phyloP scores from a whole-genome alignment of 1,284 basidiomycete genomes.

The Boletellus sp. region DNA sequence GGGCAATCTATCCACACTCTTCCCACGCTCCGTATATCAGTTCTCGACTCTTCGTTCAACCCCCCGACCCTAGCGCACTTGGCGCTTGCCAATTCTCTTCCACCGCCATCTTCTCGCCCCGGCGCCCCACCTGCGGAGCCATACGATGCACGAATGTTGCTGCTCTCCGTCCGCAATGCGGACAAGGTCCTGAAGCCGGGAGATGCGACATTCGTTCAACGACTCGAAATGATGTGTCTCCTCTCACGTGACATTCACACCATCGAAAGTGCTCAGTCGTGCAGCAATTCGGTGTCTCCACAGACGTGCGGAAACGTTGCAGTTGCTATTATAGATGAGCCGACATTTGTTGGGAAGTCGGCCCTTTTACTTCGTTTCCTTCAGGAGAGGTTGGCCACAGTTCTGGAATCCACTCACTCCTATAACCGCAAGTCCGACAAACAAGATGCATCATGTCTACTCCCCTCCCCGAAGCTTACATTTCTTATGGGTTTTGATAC shows the following conservation, averaged over 20 bases:
- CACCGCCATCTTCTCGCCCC: conserved; percentile 23
- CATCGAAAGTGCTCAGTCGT: conserved; percentile 1
- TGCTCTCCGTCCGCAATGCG: conserved; percentile 86
- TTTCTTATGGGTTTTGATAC: conserved; percentile 89
- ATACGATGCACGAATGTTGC: conserved; percentile 77
- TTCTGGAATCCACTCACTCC: conserved; percentile 11
- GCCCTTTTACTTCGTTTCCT: conserved; percentile 55
- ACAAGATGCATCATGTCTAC: conserved; percentile 15
- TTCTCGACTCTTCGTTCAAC: conserved; percentile 93
- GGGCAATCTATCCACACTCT: conserved; percentile 13
- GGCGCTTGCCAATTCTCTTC: conserved; percentile 58
- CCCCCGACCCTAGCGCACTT: conserved; percentile 89
- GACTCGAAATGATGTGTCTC: conserved; percentile 79
- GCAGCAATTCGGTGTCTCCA: conserved; percentile 12
- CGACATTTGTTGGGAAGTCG: conserved; percentile 87
- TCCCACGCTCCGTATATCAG: conserved; percentile 46
- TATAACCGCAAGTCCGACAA: background rate
- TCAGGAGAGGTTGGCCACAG: conserved; percentile 33
- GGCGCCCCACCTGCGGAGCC: conserved; percentile 9
- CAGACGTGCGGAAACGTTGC: conserved; percentile 52
- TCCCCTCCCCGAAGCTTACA: conserved; percentile 43
- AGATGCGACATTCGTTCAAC: conserved; percentile 73
- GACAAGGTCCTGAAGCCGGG: conserved; percentile 76
- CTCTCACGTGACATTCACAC: conserved; percentile 50
- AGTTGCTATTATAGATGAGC: conserved; percentile 81